phyloP scores from a whole-genome alignment of 495 filamentous ascomycete species.

The Tuber indicum region DNA sequence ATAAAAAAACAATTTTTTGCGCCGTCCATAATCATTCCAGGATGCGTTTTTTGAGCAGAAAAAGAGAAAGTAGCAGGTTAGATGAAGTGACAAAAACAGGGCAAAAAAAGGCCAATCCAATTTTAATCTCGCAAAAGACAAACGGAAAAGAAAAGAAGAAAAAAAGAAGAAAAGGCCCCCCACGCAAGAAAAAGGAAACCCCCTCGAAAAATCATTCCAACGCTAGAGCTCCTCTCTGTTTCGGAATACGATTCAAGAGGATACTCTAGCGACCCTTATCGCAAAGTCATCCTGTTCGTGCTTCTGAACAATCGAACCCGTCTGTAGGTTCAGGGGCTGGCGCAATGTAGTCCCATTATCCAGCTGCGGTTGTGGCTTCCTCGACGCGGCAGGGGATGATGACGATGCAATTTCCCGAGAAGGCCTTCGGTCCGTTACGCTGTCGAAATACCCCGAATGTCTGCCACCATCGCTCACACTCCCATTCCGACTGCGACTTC shows the following conservation, averaged over 20 bases:
- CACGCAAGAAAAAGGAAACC: conserved; percentile 15
- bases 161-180: conserved; percentile 14
- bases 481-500: conserved; percentile 48
- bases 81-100: conserved; percentile 17
- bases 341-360: conserved; percentile 37
- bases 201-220: conserved; percentile 12
- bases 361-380: conserved; percentile 45
- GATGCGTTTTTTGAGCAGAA: conserved; percentile 5
- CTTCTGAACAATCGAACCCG: conserved; percentile 4
- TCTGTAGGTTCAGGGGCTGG: conserved; percentile 18
- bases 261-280: conserved; percentile 37
- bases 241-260: conserved; percentile 17
- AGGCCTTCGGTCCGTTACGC: conserved; percentile 46
- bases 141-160: conserved; percentile 19
- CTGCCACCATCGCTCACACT: conserved; percentile 42
- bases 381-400: conserved; percentile 43
- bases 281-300: conserved; percentile 35
- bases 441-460: conserved; percentile 44
- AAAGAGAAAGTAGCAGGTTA: conserved; percentile 11
- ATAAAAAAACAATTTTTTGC: neutral
- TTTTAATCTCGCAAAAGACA: conserved; percentile 31
- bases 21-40: conserved; percentile 5
- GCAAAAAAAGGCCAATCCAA: conserved; percentile 20
- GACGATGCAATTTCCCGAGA: conserved; percentile 44
- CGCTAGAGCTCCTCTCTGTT: conserved; percentile 8